Percentiles rank a stretch among this genome's conserved stretches.
Conservation (phyloP, 2,329 filamentous ascomycete species). For the Lizonia empirigonia region DNA sequence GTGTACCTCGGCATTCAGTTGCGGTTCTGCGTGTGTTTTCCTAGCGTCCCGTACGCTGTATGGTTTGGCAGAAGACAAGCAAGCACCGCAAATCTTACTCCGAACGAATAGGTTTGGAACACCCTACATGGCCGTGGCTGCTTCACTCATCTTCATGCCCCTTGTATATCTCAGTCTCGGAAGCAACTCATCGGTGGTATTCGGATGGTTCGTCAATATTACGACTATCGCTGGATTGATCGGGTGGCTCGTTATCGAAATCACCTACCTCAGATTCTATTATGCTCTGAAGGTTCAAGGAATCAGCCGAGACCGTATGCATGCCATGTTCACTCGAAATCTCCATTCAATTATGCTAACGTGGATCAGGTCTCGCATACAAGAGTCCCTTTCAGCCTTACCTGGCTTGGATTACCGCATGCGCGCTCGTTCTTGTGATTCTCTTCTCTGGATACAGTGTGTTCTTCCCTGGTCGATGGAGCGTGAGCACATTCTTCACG, state of each 20-base stretch:
- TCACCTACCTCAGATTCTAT: conserved; percentile 56
- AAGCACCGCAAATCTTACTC: conserved; percentile 23
- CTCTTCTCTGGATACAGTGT: conserved; percentile 74
- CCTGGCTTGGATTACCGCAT: conserved; percentile 23
- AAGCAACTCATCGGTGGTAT: conserved; percentile 52
- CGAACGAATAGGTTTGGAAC: conserved; percentile 62
- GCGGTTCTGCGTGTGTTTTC: conserved; percentile 25
- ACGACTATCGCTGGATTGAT: conserved; percentile 60
- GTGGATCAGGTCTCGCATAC: conserved; percentile 2
- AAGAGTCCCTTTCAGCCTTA: conserved; percentile 7
- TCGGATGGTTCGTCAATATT: conserved; percentile 71
- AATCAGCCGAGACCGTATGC: conserved; percentile 43
- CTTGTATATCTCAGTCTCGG: conserved; percentile 65
- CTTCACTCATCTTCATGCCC: conserved; percentile 59
- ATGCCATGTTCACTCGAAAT: too few species aligned
- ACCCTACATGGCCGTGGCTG: conserved; percentile 68
- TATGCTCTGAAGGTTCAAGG: conserved; percentile 48
- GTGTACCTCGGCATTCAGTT: conserved; percentile 18
- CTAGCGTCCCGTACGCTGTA: conserved; percentile 23
- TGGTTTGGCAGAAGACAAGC: conserved; percentile 18
- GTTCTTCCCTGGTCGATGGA: conserved; percentile 70
- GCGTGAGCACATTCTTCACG: conserved; percentile 47
- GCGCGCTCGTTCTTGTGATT: conserved; percentile 67
- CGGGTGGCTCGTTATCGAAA: conserved; percentile 57
- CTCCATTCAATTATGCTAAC: conserved; percentile 45